Percentiles rank a stretch among this genome's conserved stretches.
These are phyloP conservation scores for Suhomyces tanzawaensis DNA, from an alignment of 805 yeast genomes.

Conservation along the genomic window DNA sequence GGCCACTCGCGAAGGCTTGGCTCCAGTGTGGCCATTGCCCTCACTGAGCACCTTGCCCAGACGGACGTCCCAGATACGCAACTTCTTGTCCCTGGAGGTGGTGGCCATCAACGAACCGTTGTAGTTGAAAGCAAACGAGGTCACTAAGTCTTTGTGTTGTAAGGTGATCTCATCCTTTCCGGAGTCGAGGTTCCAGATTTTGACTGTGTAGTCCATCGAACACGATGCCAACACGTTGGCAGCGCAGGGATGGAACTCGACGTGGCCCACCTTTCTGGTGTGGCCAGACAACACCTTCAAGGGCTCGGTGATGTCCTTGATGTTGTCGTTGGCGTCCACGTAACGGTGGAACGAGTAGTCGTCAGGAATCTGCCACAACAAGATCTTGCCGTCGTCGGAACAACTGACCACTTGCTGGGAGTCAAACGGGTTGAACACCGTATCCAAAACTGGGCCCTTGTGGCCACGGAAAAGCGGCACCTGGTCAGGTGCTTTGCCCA, in stretches of 20 bases:
- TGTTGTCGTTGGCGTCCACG: constrained; percentile 50
- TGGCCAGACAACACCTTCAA: constrained; percentile 76
- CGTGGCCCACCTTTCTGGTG: constrained; percentile 89
- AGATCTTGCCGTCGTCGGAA: constrained; percentile 50
- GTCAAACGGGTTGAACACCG: constrained; percentile 92
- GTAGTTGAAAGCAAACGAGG: constrained; percentile 89
- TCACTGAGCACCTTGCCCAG: constrained; percentile 71
- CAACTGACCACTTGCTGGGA: constrained; percentile 45
- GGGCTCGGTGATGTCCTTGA: constrained; percentile 67
- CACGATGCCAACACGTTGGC: constrained; percentile 83
- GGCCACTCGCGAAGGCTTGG: constrained; percentile 80
- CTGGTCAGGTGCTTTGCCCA: constrained; percentile 90
- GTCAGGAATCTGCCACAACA: constrained; percentile 85
- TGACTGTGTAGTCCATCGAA: constrained; percentile 86
- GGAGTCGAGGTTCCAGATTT: constrained; percentile 82
- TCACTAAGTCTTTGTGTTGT: constrained; percentile 84
- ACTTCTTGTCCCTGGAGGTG: constrained; percentile 83
- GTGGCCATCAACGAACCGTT: constrained; percentile 87
- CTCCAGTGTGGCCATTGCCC: constrained; percentile 90
- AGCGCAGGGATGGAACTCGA: constrained; percentile 86
- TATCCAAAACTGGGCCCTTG: constrained; percentile 91
- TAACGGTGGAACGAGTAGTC: constrained; percentile 70
- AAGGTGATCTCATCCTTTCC: constrained; percentile 71
- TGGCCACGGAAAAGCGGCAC: constrained; percentile 95
- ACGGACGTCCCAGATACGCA: constrained; percentile 90